A percentile compares a stretch with the other conserved stretches of the same genome.
phyloP scores from a whole-genome alignment of 2,329 filamentous ascomycete species.

The Aspergillus ochraceus region DNA sequence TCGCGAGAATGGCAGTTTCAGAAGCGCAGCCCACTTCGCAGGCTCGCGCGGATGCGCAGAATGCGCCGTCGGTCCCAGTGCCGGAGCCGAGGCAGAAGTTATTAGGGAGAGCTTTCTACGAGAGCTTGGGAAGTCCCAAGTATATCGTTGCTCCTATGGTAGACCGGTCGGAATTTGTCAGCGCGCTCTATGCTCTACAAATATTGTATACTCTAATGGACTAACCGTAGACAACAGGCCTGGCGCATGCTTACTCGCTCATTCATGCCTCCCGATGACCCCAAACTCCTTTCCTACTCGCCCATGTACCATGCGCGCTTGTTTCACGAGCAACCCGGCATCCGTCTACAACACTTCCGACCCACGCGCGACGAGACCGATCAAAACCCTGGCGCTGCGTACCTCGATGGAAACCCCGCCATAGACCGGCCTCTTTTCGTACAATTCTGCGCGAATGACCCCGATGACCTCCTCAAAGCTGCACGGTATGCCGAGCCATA shows the following conservation, averaged over 20 bases:
- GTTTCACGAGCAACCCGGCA: conserved; percentile 73
- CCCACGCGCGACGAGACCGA: conserved; percentile 50
- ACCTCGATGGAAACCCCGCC: conserved; percentile 82
- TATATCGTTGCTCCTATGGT: conserved; percentile 96
- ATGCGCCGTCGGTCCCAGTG: conserved; percentile 17
- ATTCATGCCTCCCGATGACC: conserved; percentile 70
- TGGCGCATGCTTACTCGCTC: conserved; percentile 97
- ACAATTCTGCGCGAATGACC: conserved; percentile 74
- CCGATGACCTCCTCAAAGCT: conserved; percentile 56
- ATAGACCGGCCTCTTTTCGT: conserved; percentile 90
- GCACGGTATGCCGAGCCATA: conserved; percentile 77
- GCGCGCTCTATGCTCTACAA: conserved; percentile 33
- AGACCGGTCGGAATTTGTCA: conserved; percentile 94
- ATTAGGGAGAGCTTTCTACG: conserved; percentile 85
- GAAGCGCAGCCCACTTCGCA: conserved; percentile 20
- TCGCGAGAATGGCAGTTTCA: conserved; percentile 29
- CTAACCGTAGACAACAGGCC: conserved; percentile 57
- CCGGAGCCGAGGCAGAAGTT: conserved; percentile 56
- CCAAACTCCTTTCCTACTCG: conserved; percentile 78
- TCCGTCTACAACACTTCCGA: conserved; percentile 80
- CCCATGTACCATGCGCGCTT: conserved; percentile 96
- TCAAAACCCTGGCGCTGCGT: conserved; percentile 40
- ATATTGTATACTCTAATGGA: neutral
- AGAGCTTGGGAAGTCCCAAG: conserved; percentile 90
- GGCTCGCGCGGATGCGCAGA: conserved; percentile 17